Evolutionary conservation across 2,329 filamentous ascomycete genomes (phyloP).

Genomic region (Emmonsiellopsis sp.): DNA sequence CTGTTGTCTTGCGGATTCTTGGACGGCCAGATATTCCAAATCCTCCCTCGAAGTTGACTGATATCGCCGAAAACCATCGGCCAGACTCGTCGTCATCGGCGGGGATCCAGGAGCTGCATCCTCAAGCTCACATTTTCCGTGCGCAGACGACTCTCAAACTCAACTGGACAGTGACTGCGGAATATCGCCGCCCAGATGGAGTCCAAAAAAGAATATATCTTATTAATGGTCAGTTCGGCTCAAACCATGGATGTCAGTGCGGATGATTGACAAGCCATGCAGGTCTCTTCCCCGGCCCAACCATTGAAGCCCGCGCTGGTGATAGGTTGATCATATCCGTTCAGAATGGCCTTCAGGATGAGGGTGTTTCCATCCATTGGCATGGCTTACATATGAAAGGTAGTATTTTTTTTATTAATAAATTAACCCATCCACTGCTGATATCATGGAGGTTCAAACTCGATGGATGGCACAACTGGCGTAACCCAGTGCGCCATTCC

Average conservation of each 20-base stretch:
- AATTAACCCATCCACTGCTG: neutral
- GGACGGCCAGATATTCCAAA: neutral
- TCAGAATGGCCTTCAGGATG: conserved; percentile 30
- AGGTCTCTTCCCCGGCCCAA: conserved; percentile 42
- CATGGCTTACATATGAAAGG: conserved; percentile 38
- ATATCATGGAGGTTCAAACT: conserved; percentile 14
- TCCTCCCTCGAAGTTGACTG: neutral
- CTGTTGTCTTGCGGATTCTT: neutral
- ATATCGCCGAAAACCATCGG: neutral
- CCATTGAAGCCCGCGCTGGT: conserved; percentile 40
- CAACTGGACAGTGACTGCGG: conserved; percentile 36
- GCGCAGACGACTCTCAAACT: conserved; percentile 23
- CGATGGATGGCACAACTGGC: conserved; percentile 38
- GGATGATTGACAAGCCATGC: neutral
- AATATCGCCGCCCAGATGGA: conserved; percentile 38
- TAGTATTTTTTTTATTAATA: conserved; percentile 10
- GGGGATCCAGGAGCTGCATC: conserved; percentile 25
- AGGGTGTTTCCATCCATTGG: conserved; percentile 39
- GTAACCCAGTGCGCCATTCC: conserved; percentile 61
- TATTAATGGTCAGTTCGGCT: conserved; percentile 36
- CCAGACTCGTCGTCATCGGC: neutral
- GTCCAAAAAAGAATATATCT: conserved; percentile 42
- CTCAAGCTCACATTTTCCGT: conserved; percentile 35
- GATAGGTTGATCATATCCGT: conserved; percentile 38
- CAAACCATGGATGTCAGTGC: neutral